Conservation (phyloP, 176 grass and related monocot species). For the Elaeis guineensis region DNA sequence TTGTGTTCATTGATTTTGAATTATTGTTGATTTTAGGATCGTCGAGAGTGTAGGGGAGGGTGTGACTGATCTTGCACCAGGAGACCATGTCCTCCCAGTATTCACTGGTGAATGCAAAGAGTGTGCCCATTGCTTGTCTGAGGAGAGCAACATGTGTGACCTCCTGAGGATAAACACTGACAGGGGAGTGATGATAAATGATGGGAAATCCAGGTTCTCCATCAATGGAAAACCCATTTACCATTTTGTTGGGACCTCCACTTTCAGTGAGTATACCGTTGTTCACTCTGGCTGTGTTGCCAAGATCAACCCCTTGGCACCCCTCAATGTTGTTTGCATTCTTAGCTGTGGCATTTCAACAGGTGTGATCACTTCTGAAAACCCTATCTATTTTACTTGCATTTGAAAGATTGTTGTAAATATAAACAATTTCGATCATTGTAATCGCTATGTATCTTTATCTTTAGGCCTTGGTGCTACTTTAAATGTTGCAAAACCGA, state of each 20-base stretch:
- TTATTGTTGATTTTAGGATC: not conserved
- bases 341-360: conserved; percentile 8
- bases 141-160: conserved; percentile 9
- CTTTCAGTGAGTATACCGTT: conserved; percentile 8
- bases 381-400: too few relatives aligned
- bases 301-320: conserved; percentile 6
- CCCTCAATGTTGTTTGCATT: not conserved
- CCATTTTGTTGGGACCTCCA: conserved; percentile 7
- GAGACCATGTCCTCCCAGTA: conserved; percentile 13
- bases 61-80: conserved; percentile 5
- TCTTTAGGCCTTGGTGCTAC: not conserved
- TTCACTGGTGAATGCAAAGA: conserved; percentile 16
- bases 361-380: not conserved
- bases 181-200: conserved; percentile 7
- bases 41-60: conserved; percentile 8
- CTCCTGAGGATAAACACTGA: conserved; percentile 8
- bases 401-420: too few relatives aligned
- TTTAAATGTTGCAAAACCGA: conserved; percentile 9
- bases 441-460: too few relatives aligned
- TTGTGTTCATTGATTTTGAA: too few relatives aligned
- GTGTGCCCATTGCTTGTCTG: not conserved
- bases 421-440: too few relatives aligned
- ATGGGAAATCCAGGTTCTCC: conserved; percentile 1
- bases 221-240: conserved; percentile 6
- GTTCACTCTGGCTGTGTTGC: not conserved